Base-by-base conservation (phyloP, 805 yeast genomes). In the Wickerhamomyces bovis region DNA sequence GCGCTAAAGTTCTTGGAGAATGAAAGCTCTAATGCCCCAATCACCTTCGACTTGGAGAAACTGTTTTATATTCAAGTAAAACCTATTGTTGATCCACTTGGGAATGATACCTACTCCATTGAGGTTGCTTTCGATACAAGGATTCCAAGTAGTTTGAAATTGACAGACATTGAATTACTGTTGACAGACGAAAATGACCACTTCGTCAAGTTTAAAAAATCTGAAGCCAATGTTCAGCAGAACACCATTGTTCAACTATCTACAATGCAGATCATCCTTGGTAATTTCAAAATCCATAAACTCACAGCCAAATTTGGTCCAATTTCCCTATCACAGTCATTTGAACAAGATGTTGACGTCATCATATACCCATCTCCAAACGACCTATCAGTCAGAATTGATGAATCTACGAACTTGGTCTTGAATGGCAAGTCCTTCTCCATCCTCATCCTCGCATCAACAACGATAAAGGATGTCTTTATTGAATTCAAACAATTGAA, bases 231-330 rank as follows among this genome's bases (percentile, higher is more conserved):
- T 0, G 22, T 58, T 1, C 19, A 22, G 11, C 38, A 45, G 2
- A n/a, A 15, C 1, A 49, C 50, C 12, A n/a, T 23, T 0, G 38
- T 55, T 2, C 20, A 36, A 3, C 55, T 73, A 11, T 35, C 44
- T 13, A 53, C 70, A 1, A 51, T 52, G 11, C 44, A 57, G 4
- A 67, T 74, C 42, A 51, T 58, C 2, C 52, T 65, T 16, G 79
- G 78, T 1, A 21, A 50, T 1, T 69, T 75, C 49, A 56, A 50
- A 6, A 55, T 67, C 4, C 48, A 55, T 10, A 40, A 52, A 8
- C 44, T 70, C n/a, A 53, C 48, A 13, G 55, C 65, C 16, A 48
- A 44, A 5, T 42, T 63, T 20, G 62, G 62, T 6, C 56, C 59
- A 20, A 54, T 66, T 16, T 26, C 52, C 1, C 49, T 72, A 11